phyloP scores from a whole-genome alignment of 78 protist species.

The Emiliania huxleyi region DNA sequence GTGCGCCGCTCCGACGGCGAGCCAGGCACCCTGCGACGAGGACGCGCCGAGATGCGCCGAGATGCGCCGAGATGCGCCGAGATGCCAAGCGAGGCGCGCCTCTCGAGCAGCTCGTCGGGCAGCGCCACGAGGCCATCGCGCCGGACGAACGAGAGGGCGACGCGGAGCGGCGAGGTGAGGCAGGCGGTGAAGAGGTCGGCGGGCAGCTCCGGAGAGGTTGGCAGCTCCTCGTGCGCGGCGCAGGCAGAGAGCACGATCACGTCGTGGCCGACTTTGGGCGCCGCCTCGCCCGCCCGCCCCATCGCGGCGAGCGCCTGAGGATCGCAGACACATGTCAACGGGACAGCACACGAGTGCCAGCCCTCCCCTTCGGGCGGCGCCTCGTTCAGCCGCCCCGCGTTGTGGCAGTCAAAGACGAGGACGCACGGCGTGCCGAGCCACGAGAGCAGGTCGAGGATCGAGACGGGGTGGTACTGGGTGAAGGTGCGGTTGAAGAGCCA shows the following conservation, averaged over 20 bases:
- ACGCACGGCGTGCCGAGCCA: slow-evolving; percentile 89
- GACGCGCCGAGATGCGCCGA: no score
- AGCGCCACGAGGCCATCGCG: neutral
- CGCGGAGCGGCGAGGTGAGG: slow-evolving; percentile 94
- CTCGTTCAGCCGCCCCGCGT: slow-evolving; percentile 88
- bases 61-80: neutral
- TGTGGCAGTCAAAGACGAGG: slow-evolving; percentile 90
- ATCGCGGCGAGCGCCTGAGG: no score
- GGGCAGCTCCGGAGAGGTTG: slow-evolving; percentile 88
- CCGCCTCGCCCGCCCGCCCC: no score
- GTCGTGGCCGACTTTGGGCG: no score
- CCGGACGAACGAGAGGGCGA: slow-evolving; percentile 66
- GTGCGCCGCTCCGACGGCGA: slow-evolving; percentile 76
- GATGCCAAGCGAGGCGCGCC: neutral
- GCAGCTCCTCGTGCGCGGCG: slow-evolving; percentile 78
- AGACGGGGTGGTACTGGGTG: slow-evolving; percentile 95
- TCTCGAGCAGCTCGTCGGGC: neutral
- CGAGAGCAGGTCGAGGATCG: slow-evolving; percentile 82
- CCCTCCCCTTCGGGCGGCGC: no score
- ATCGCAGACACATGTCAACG: no score
- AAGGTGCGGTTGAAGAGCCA: slow-evolving; percentile 77
- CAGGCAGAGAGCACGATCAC: slow-evolving; percentile 92
- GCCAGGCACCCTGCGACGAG: no score
- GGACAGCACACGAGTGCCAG: no score
- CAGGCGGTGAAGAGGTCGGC: slow-evolving; percentile 97